These are phyloP conservation scores for Mortierella sp. DNA, from an alignment of 371 early-diverging fungal genomes.

Conservation along the genomic window DNA sequence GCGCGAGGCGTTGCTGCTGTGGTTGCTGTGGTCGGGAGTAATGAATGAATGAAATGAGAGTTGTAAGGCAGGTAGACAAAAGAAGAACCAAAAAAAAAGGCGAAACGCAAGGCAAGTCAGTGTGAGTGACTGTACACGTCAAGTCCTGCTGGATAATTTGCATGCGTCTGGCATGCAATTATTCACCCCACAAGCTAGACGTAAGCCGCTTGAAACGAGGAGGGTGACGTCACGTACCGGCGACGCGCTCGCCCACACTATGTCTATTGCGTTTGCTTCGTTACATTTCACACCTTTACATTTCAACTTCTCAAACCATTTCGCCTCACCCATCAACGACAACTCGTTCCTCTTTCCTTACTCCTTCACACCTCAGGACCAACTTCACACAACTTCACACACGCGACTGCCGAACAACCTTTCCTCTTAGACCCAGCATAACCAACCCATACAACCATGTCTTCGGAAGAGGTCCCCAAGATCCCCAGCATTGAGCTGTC, in stretches of 20 bases:
- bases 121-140: conserved; percentile 9
- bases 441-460: conserved; percentile 40
- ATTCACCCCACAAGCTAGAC: neutral
- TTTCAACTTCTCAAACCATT: neutral
- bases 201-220: neutral
- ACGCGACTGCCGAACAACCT: neutral
- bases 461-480: conserved; percentile 75
- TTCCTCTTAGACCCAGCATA: neutral
- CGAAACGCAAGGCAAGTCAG: neutral
- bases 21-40: neutral
- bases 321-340: neutral
- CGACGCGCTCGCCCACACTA: neutral
- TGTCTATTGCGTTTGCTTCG: conserved; percentile 10
- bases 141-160: neutral
- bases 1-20: neutral
- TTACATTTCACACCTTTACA: conserved; percentile 23
- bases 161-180: neutral
- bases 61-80: conserved; percentile 2
- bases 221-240: conserved; percentile 24
- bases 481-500: conserved; percentile 86
- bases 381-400: neutral
- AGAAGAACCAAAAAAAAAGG: neutral
- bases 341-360: neutral
- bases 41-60: neutral
- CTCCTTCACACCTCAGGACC: conserved; percentile 4